Conservation (phyloP, 129 eudicot genomes). For the Flaveria trinervia region DNA sequence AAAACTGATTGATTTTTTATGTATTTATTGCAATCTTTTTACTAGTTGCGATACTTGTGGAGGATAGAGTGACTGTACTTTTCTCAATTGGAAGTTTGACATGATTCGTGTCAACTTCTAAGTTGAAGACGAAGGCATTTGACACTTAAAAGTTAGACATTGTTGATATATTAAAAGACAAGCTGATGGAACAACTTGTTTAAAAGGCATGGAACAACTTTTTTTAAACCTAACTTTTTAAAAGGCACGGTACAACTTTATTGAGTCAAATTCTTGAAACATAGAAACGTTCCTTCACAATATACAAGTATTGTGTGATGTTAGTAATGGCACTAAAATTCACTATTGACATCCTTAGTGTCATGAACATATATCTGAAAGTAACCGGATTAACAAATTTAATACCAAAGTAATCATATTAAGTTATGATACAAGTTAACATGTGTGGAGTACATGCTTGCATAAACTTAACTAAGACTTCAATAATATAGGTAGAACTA, state of each 20-base stretch:
- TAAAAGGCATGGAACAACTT: not conserved
- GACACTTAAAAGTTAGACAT: slow-evolving; percentile 1
- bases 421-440: not conserved
- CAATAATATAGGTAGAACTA: not conserved
- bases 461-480: not conserved
- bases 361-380: not conserved
- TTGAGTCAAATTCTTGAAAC: slow-evolving; percentile 1
- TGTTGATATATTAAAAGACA: not conserved
- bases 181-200: not conserved
- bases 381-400: not conserved
- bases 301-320: not conserved
- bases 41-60: not conserved
- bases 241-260: slow-evolving; percentile 8
- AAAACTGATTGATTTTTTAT: not conserved
- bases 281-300: slow-evolving; percentile 10
- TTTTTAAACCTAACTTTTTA: not conserved
- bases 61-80: not conserved
- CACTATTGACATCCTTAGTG: not conserved
- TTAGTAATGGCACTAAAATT: not conserved
- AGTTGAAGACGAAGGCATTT: not conserved
- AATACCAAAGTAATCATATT: not conserved
- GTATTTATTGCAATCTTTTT: not conserved
- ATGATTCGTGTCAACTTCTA: not conserved
- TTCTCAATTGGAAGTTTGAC: not conserved
- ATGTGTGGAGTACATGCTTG: not conserved